Percentiles rank a stretch among this genome's conserved stretches.
Evolutionary conservation across 257 asterid species (phyloP).

Genomic region (Solanum verrucosum): DNA sequence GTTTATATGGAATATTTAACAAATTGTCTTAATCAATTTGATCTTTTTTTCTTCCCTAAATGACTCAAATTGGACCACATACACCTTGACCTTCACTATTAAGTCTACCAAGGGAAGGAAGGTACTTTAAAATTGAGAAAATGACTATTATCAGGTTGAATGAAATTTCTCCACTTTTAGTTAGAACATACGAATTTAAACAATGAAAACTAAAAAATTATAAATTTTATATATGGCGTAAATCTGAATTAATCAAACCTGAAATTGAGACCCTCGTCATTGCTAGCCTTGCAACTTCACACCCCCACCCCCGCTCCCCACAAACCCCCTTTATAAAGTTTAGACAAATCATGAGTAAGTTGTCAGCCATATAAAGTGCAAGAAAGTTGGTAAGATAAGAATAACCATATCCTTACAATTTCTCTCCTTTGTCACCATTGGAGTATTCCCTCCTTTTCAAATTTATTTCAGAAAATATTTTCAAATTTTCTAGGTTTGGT

Average conservation of each 20-base stretch:
- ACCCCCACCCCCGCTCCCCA: background rate
- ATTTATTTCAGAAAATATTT: background rate
- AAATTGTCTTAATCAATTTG: background rate
- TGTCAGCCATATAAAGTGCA: background rate
- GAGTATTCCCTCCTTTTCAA: background rate
- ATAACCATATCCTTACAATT: background rate
- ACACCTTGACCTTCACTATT: background rate
- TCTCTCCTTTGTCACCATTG: background rate
- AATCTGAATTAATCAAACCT: background rate
- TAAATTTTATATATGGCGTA: background rate
- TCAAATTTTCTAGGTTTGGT: background rate
- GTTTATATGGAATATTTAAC: background rate
- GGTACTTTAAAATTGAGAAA: background rate
- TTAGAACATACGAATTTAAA: accelerated
- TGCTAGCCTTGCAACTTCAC: background rate
- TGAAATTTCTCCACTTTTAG: background rate
- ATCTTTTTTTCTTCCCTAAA: background rate
- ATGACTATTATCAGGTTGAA: background rate
- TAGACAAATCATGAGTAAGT: background rate
- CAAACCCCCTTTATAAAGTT: background rate
- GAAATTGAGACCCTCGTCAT: background rate
- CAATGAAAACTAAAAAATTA: too few relatives aligned
- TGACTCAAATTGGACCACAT: background rate
- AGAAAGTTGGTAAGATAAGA: background rate
- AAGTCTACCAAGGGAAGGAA: background rate